Conservation (phyloP, 306 rosid species). For the Fagus sylvatica region DNA sequence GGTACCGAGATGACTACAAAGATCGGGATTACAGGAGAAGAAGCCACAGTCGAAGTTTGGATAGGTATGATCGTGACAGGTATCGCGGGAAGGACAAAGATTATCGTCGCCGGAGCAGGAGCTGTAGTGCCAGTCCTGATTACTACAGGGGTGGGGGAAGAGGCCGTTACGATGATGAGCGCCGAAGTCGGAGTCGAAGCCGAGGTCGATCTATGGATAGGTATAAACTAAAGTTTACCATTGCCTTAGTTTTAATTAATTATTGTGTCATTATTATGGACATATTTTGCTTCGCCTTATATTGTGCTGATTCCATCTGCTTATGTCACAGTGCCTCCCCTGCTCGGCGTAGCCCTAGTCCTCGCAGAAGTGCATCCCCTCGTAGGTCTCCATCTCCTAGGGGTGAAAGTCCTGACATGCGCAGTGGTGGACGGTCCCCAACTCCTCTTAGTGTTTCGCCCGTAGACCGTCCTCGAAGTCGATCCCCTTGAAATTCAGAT, state of each 20-base stretch:
- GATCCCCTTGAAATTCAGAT: conserved; percentile 55
- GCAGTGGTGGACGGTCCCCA: conserved; percentile 48
- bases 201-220: conserved; percentile 67
- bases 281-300: not conserved
- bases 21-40: conserved; percentile 62
- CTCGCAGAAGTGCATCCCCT: conserved; percentile 56
- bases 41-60: conserved; percentile 77
- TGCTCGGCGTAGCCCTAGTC: conserved; percentile 51
- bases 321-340: conserved; percentile 60
- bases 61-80: conserved; percentile 63
- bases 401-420: conserved; percentile 54
- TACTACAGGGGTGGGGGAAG: conserved; percentile 59
- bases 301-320: not conserved
- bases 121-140: conserved; percentile 73
- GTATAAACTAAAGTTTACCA: conserved; percentile 32
- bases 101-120: conserved; percentile 59
- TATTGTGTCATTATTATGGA: not conserved
- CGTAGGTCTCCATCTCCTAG: conserved; percentile 53
- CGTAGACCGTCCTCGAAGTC: conserved; percentile 44
- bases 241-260: not conserved
- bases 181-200: conserved; percentile 53
- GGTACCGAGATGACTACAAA: conserved; percentile 61
- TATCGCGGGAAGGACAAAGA: conserved; percentile 62
- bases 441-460: conserved; percentile 68
- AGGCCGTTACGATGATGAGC: conserved; percentile 64